Conservation (phyloP, 2,329 filamentous ascomycete species). For the Xylariaceae sp. region DNA sequence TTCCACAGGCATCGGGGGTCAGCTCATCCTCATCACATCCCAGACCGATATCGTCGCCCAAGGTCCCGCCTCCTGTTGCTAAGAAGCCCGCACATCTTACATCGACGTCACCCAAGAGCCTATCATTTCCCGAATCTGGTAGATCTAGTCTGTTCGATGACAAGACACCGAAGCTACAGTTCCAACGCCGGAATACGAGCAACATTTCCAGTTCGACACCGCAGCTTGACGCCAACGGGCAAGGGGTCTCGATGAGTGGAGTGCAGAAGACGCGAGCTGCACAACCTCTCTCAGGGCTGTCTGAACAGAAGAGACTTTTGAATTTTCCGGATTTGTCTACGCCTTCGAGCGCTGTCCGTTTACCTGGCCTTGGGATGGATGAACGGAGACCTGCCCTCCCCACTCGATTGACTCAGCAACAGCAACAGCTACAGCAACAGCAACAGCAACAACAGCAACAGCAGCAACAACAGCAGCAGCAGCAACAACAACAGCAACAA, state of each 20-base stretch:
- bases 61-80: conserved; percentile 46
- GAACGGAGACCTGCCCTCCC: conserved; percentile 32
- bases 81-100: conserved; percentile 58
- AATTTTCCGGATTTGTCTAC: conserved; percentile 7
- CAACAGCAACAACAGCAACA: conserved; percentile 6
- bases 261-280: conserved; percentile 25
- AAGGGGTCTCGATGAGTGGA: conserved; percentile 28
- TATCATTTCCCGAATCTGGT: conserved; percentile 18
- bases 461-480: conserved; percentile 1
- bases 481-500: conserved; percentile 18
- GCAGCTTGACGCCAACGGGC: conserved; percentile 28
- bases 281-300: not conserved
- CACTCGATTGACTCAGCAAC: conserved; percentile 22
- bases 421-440: conserved; percentile 9
- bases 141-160: conserved; percentile 22
- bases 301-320: conserved; percentile 7
- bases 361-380: conserved; percentile 29
- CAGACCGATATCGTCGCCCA: conserved; percentile 23
- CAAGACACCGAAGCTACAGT: conserved; percentile 25
- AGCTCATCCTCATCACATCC: conserved; percentile 14
- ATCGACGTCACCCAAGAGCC: conserved; percentile 32
- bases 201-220: conserved; percentile 32
- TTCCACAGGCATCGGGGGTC: conserved; percentile 24
- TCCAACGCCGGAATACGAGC: conserved; percentile 27
- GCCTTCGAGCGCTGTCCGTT: conserved; percentile 23